Percentiles rank a stretch among this genome's conserved stretches.
Conservation (phyloP, 2,329 filamentous ascomycete genomes). For the Magnaporthiopsis rhizophila region DNA sequence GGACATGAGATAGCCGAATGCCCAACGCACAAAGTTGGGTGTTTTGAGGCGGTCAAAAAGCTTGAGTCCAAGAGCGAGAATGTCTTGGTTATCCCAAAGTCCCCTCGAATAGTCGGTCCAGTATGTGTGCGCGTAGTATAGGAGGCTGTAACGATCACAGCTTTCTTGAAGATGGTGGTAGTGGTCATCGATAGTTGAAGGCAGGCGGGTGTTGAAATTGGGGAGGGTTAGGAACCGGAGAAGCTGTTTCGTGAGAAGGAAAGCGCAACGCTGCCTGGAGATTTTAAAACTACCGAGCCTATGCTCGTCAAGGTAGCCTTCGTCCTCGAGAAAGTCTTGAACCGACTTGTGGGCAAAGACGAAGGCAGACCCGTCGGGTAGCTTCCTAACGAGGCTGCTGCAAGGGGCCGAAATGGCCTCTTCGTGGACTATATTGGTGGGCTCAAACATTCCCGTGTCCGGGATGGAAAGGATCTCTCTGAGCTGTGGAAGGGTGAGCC, state of each 20-base stretch:
- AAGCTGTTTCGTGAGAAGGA: not conserved
- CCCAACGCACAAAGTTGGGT: not conserved
- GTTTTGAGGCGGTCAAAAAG: not conserved
- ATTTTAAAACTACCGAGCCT: not conserved
- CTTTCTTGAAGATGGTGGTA: not conserved
- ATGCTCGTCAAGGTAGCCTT: not conserved
- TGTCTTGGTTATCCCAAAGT: not conserved
- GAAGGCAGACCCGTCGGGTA: not conserved
- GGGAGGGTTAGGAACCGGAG: not conserved
- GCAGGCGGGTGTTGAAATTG: not conserved
- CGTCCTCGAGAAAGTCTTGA: not conserved
- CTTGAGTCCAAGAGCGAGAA: not conserved
- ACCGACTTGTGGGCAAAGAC: not conserved
- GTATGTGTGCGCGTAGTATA: not conserved
- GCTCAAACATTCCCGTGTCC: not conserved
- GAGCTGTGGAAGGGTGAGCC: not conserved
- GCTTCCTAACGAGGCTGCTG: slow-evolving; percentile 1
- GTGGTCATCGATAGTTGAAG: not conserved
- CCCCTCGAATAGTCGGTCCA: not conserved
- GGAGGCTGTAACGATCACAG: not conserved
- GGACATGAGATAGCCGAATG: not conserved
- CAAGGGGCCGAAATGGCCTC: not conserved
- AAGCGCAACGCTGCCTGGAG: not conserved
- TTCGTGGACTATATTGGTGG: not conserved
- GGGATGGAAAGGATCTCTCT: not conserved